Evolutionary conservation across 331 rosid genomes (phyloP), one percentile per base, ranked within the genome.

Genomic region (Acacia concinna): DNA sequence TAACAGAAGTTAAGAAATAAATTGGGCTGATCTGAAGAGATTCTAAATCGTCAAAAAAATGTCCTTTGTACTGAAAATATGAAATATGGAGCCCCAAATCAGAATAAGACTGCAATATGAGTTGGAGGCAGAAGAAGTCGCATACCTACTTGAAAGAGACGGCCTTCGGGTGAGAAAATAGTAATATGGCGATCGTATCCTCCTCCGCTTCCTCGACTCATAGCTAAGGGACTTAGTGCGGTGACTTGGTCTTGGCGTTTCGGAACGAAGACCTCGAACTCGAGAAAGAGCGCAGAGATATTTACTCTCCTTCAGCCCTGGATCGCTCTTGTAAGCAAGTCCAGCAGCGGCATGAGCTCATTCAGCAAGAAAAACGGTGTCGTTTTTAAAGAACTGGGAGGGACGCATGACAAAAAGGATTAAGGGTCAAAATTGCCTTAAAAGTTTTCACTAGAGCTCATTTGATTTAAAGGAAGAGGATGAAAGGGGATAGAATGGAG

Each of bases 151-250:
- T 96, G 98, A 71, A 96, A 96, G 56, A 96, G 94, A 72, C 99
- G 98, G 4, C 98, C 99, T 73, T 96, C 98, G 0, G 98, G 98
- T 13, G 99, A 96, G 94, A 96, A 96, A 60, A 96, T 96, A 25
- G 99, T 96, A 83, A 96, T 96, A 83, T 96, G 99, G 62, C 99
- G 99, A 60, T 96, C 99, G 60, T 96, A 96, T 14, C 99, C 98
- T 11, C 97, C 99, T 79, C 99, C 99, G 35, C 99, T 96, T 77
- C 99, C 99, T 67, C 98, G 91, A 88, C 98, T 96, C 99, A 96
- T 94, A 76, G 71, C 76, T 85, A 68, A 31, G 25, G 74, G n/a
- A 62, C 11, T 62, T 30, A 7, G 68, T 30, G 32, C 32, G 18
- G 32, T 25, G 34, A 27, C 30, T 68, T 23, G 21, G 6, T 12